A percentile compares a stretch with the other conserved stretches of the same genome.
Evolutionary conservation across 345 rosid species (phyloP).

Genomic region (Hibiscus tridactylites): DNA sequence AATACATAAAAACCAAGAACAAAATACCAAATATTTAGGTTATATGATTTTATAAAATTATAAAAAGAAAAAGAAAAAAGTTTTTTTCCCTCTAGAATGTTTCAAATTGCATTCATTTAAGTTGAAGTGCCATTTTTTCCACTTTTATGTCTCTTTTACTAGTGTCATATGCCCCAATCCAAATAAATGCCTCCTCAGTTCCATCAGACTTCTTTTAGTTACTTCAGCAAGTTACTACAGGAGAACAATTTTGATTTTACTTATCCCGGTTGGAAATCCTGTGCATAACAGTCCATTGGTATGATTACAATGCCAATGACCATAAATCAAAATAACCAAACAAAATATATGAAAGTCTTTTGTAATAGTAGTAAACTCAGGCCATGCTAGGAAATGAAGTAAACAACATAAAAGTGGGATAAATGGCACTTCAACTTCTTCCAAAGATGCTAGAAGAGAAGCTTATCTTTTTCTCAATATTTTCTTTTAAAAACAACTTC

Average conservation of each 20-base stretch:
- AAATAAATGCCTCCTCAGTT: not conserved
- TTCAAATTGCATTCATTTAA: not conserved
- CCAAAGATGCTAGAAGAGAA: not conserved
- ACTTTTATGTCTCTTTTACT: too few relatives aligned
- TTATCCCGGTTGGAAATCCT: not conserved
- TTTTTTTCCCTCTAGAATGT: not conserved
- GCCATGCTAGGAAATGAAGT: too few relatives aligned
- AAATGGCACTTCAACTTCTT: too few relatives aligned
- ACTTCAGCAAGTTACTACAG: not conserved
- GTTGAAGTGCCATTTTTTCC: too few relatives aligned
- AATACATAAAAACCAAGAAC: not conserved
- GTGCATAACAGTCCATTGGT: not conserved
- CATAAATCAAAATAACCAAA: conserved; percentile 6
- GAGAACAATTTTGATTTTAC: not conserved
- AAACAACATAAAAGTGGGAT: too few relatives aligned
- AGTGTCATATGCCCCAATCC: not conserved
- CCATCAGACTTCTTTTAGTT: not conserved
- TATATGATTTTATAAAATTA: not conserved
- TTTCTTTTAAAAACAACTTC: not conserved
- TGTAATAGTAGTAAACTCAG: too few relatives aligned
- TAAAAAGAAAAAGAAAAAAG: not conserved
- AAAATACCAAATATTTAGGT: not conserved
- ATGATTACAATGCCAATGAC: not conserved
- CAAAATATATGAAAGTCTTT: not conserved
- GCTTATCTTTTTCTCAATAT: not conserved